phyloP scores from a whole-genome alignment of 768 basidiomycete species.

The Lactarius psammicola region DNA sequence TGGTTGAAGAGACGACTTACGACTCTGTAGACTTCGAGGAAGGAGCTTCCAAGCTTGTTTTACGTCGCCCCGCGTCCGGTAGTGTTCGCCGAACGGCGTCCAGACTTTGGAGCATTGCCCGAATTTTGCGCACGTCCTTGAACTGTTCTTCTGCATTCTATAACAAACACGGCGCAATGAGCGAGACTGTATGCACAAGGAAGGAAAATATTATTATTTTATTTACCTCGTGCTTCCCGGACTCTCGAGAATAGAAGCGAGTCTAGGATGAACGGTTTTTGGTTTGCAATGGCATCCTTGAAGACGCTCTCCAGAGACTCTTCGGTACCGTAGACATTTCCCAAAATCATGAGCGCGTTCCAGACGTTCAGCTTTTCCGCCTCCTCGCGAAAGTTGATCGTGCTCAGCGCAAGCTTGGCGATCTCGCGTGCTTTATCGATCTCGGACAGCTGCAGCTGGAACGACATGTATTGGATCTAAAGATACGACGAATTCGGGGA shows the following conservation, averaged over 20 bases:
- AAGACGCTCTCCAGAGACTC: no score
- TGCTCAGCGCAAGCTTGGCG: no score
- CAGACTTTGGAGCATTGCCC: slow-evolving; percentile 91
- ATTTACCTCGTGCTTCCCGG: slow-evolving; percentile 78
- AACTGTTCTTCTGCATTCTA: slow-evolving; percentile 92
- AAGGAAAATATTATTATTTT: slow-evolving; percentile 21
- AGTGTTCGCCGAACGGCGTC: slow-evolving; percentile 83
- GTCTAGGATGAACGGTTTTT: slow-evolving; percentile 84
- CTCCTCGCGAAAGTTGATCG: no score
- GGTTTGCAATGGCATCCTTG: slow-evolving; percentile 94
- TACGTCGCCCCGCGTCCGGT: slow-evolving; percentile 65
- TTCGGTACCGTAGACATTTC: slow-evolving; percentile 88
- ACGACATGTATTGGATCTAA: slow-evolving; percentile 99
- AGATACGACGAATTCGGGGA: slow-evolving; percentile 97
- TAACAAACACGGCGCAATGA: not conserved
- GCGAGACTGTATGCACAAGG: no score
- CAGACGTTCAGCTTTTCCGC: no score
- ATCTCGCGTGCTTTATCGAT: no score
- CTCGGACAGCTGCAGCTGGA: slow-evolving; percentile 94
- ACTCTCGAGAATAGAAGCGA: no score
- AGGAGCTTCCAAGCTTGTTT: slow-evolving; percentile 87
- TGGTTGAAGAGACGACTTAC: slow-evolving; percentile 55
- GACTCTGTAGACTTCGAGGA: slow-evolving; percentile 82
- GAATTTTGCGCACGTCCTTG: slow-evolving; percentile 91
- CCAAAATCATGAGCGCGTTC: no score